These are phyloP conservation scores for Bidens hawaiensis DNA, from an alignment of 140 eudicot species.

Conservation along the genomic window DNA sequence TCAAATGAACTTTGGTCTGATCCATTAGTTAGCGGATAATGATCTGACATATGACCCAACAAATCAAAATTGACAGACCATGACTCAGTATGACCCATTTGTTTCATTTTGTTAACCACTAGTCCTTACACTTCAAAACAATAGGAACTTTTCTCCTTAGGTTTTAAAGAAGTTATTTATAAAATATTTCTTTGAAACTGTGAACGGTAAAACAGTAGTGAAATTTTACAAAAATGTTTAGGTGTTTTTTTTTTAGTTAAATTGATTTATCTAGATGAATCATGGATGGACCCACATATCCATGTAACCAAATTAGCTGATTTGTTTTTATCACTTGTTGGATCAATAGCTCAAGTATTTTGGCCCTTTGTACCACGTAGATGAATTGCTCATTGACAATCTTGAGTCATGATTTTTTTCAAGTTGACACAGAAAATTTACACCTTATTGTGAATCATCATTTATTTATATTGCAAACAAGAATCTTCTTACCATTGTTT, in stretches of 20 bases:
- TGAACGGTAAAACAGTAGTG: neutral
- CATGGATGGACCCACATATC: neutral
- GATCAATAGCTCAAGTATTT: neutral
- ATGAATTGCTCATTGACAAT: neutral
- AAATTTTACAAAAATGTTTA: neutral
- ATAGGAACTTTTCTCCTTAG: neutral
- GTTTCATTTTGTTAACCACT: slow-evolving; percentile 5
- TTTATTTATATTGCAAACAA: neutral
- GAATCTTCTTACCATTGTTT: neutral
- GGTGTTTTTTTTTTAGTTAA: neutral
- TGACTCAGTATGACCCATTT: neutral
- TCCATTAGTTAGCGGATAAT: neutral
- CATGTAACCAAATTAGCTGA: neutral
- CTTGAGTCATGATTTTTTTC: neutral
- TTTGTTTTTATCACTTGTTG: neutral
- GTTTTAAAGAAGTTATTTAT: neutral
- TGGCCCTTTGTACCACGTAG: neutral
- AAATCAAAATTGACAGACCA: neutral
- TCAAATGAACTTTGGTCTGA: neutral
- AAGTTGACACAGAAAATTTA: neutral
- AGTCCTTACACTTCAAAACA: neutral
- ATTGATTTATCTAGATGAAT: neutral
- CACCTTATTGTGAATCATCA: neutral
- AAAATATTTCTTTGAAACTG: neutral
- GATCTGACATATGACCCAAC: neutral